Conservation (phyloP, 2,329 filamentous ascomycete species). For the Aureobasidium sp. region DNA sequence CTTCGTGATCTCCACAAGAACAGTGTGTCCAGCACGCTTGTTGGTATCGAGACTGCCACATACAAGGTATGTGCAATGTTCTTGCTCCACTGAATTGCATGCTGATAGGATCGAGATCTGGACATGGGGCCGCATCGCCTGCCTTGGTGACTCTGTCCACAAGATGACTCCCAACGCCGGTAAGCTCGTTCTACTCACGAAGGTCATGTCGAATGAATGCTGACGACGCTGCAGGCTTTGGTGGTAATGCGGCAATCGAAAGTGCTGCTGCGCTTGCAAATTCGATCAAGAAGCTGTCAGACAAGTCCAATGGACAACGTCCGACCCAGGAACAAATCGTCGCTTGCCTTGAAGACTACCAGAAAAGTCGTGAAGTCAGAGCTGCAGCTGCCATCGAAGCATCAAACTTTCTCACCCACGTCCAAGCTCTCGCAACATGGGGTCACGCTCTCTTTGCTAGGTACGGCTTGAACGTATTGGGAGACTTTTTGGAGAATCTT, state of each 20-base stretch:
- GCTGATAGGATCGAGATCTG: slow-evolving; percentile 15
- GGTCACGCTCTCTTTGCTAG: neutral
- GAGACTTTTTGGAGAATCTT: slow-evolving; percentile 15
- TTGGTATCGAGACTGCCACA: slow-evolving; percentile 21
- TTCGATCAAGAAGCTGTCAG: slow-evolving; percentile 17
- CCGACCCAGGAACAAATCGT: slow-evolving; percentile 9
- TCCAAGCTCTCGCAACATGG: slow-evolving; percentile 15
- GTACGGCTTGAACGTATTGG: slow-evolving; percentile 5
- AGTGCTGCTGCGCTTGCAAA: slow-evolving; percentile 22
- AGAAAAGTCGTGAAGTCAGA: slow-evolving; percentile 17
- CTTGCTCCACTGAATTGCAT: rapidly evolving
- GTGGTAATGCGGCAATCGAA: slow-evolving; percentile 22
- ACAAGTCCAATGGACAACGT: neutral
- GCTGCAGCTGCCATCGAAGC: slow-evolving; percentile 16
- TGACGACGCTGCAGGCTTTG: slow-evolving; percentile 16
- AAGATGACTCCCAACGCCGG: slow-evolving; percentile 21
- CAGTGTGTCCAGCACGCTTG: slow-evolving; percentile 24
- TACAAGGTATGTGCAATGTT: slow-evolving; percentile 14
- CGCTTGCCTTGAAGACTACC: slow-evolving; percentile 17
- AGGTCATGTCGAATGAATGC: rapidly evolving
- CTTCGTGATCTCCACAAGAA: slow-evolving; percentile 28
- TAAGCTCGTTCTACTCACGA: neutral
- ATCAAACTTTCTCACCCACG: slow-evolving; percentile 18
- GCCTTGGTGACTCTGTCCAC: slow-evolving; percentile 21
- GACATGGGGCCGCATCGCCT: slow-evolving; percentile 21